Evolutionary conservation across 441 rosid species (phyloP), one percentile per base, ranked within the genome.

Genomic region (Adansonia gregorii): DNA sequence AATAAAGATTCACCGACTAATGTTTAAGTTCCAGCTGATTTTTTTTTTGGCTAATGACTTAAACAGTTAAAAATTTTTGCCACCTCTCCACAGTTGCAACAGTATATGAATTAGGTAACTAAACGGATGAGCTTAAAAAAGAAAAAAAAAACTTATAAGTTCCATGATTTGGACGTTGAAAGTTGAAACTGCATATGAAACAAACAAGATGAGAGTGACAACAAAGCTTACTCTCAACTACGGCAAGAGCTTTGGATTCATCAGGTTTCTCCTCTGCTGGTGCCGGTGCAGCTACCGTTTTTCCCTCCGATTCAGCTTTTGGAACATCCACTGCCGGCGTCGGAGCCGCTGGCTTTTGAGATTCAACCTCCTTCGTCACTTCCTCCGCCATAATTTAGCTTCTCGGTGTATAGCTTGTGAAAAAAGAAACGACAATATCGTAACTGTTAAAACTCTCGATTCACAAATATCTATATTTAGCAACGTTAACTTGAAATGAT

Each of bases 231-330:
- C 96, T 86, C 39, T 85, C 94, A 19, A 86, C 88, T 6, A 86
- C 61, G 8, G 77, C 84, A 20, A 89, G 92, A 75, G 94, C 90
- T 83, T 90, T 92, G 56, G 89, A 84, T 14, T 87, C 94, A 39
- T 85, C 92, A 20, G 81, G 58, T 70, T 39, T 63, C 35, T 63
- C 74, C 55, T 67, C 81, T 67, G 76, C 81, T 31, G 79, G 73
- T 35, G 41, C 41, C 46, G 82, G 20, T 41, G 78, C 84, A 61
- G 61, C 69, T 0, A 49, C 68, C 2, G 76, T 17, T 43, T 83
- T 86, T 78, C 82, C 85, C 72, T 77, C 82, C 8, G 78, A 63
- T 0, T 77, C 78, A 8, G 64, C 76, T 45, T 68, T 73, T 0
- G 24, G 8, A 8, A 67, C 46, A 17, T 9, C 75, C 15, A 39